Evolutionary conservation across 2,329 filamentous ascomycete genomes (phyloP).

Genomic region (Aspergillus floridensis): DNA sequence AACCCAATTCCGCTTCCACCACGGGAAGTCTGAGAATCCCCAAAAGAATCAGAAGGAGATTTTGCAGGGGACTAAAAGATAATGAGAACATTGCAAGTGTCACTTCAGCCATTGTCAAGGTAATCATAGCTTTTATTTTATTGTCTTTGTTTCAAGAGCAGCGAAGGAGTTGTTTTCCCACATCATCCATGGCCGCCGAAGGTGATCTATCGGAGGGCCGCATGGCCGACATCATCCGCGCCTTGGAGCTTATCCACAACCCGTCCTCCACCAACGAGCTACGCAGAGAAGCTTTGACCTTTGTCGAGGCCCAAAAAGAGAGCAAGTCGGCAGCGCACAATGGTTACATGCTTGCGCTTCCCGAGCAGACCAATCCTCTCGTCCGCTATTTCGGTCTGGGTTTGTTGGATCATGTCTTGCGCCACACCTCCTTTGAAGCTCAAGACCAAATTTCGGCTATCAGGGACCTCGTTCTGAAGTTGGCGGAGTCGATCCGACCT

Average conservation of each 20-base stretch:
- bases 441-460: conserved; percentile 66
- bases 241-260: conserved; percentile 83
- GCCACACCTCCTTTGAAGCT: conserved; percentile 73
- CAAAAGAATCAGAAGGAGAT: neutral
- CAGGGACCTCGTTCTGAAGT: conserved; percentile 72
- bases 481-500: conserved; percentile 68
- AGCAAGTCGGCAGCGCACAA: conserved; percentile 76
- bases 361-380: conserved; percentile 70
- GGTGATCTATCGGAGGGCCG: conserved; percentile 37
- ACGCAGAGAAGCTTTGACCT: conserved; percentile 77
- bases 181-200: conserved; percentile 31
- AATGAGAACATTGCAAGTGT: conserved; percentile 15
- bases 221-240: conserved; percentile 65
- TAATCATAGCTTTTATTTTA: conserved; percentile 1
- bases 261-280: conserved; percentile 76
- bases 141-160: neutral
- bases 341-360: conserved; percentile 77
- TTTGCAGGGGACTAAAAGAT: conserved; percentile 11
- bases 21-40: neutral
- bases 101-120: conserved; percentile 9
- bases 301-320: conserved; percentile 81
- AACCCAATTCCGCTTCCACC: neutral
- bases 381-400: conserved; percentile 93
- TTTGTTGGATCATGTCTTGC: conserved; percentile 83
- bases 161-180: conserved; percentile 2